Conservation (phyloP, 2,329 filamentous ascomycete genomes). For the Cordyceps pruinosa region DNA sequence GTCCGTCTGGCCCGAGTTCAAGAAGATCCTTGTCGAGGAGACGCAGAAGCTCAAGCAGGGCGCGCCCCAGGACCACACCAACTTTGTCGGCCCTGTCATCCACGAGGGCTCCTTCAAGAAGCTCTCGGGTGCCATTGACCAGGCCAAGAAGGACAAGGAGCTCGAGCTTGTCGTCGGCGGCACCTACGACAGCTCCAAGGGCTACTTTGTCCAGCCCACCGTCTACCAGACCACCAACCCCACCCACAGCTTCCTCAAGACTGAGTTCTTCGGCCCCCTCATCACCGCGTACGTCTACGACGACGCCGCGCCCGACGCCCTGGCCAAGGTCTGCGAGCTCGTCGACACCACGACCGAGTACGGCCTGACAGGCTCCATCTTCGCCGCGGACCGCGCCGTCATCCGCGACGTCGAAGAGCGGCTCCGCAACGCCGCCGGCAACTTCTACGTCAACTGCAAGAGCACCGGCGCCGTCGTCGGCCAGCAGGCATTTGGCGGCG, state of each 20-base stretch:
- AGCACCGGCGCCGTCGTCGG: constrained; percentile 66
- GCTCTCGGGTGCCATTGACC: constrained; percentile 67
- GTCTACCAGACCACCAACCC: constrained; percentile 71
- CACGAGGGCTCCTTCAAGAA: constrained; percentile 77
- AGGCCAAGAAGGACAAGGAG: constrained; percentile 66
- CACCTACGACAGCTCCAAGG: constrained; percentile 67
- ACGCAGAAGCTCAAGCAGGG: constrained; percentile 65
- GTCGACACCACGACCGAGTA: constrained; percentile 71
- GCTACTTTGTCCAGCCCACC: constrained; percentile 79
- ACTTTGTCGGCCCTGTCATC: constrained; percentile 85
- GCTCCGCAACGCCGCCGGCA: constrained; percentile 66
- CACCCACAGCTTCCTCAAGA: constrained; percentile 64
- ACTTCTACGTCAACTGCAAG: constrained; percentile 86
- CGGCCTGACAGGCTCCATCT: constrained; percentile 69
- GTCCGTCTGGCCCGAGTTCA: constrained; percentile 68
- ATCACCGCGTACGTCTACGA: constrained; percentile 72
- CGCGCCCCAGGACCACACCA: constrained; percentile 58
- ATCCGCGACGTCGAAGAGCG: constrained; percentile 63
- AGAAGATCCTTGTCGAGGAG: constrained; percentile 59
- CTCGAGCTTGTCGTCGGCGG: constrained; percentile 70
- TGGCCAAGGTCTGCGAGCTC: constrained; percentile 51
- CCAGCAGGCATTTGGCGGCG: constrained; percentile 66
- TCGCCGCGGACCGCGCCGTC: constrained; percentile 60
- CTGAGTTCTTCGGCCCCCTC: constrained; percentile 78
- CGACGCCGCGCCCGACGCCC: constrained; percentile 52